Evolutionary conservation across 257 asterid species (phyloP), one percentile per base, ranked within the genome.

Genomic region (Buddleja alternifolia): DNA sequence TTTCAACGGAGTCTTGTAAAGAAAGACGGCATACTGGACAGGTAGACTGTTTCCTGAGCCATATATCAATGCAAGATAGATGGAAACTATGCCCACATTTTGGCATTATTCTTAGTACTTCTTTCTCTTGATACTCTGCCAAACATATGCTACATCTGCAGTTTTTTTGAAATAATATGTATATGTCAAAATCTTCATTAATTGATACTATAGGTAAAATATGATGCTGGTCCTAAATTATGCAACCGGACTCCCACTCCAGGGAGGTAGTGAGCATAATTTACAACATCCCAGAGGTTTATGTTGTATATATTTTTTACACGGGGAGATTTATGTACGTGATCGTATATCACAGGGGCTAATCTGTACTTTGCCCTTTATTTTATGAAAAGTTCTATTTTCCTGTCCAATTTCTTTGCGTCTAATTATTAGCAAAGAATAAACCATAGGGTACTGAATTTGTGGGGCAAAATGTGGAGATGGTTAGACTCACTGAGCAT

Each of bases 11-110:
- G 46, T 75, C 84, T 3, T 75, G 87, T 39, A 92, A 74, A 0
- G 93, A 78, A 63, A 92, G 90, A 42, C 96, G 95, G 73, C 96
- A 93, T 0, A 93, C 95, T 15, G 98, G 98, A 71, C 98, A 90
- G 12, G 98, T 88, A 1, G 93, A 78, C 53, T 88, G 97, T 76
- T 87, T 90, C 71, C 88, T 75, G 9, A 90, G 91, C 98, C 98
- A 93, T 37, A 77, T 63, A 64, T 93, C 97, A 3, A 93, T 93
- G 89, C 96, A 93, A 16, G 89, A 76, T 8, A 88, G 83, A 72
- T 88, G 97, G 69, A 89, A 87, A 70, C 86, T 87, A 16, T 89
- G 98, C 60, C 97, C 96, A 60, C 98, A 93, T 47, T 78, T 81
- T 0, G 98, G 97, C 96, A 93, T 90, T 8, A 88, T 81, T 81